Evolutionary conservation across 2,329 filamentous ascomycete genomes (phyloP).

Genomic region (Pseudogymnoascus sp.): DNA sequence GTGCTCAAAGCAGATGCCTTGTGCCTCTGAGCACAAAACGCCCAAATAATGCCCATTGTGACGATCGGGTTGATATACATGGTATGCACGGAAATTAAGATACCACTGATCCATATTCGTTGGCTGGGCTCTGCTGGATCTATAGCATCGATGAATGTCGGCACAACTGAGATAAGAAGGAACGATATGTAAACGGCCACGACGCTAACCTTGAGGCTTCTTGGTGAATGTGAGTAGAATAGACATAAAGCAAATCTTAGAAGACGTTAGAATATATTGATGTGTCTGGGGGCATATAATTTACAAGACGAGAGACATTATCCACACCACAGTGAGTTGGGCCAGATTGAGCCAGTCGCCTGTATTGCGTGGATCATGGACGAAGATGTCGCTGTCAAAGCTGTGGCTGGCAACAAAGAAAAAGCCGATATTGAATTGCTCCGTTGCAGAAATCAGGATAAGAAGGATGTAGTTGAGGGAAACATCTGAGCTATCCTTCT

Average conservation of each 20-base stretch:
- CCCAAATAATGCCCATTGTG: neutral
- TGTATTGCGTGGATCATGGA: neutral
- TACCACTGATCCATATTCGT: neutral
- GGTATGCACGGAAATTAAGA: neutral
- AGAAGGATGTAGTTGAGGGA: neutral
- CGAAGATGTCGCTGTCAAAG: neutral
- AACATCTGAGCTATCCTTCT: neutral
- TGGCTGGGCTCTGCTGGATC: neutral
- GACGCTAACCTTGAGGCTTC: neutral
- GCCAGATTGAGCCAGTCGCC: neutral
- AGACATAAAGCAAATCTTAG: neutral
- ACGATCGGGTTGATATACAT: neutral
- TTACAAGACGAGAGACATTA: neutral
- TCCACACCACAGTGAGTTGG: neutral
- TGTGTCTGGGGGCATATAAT: neutral
- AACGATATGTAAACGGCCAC: neutral
- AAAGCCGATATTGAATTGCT: neutral
- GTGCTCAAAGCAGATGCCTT: neutral
- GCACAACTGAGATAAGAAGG: neutral
- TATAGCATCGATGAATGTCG: neutral
- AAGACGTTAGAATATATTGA: neutral
- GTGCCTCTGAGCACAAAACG: neutral
- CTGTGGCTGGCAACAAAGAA: neutral
- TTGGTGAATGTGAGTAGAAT: neutral
- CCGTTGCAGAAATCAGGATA: neutral